phyloP scores from a whole-genome alignment of 2,329 filamentous ascomycete genomes.

The Colletotrichum cereale region DNA sequence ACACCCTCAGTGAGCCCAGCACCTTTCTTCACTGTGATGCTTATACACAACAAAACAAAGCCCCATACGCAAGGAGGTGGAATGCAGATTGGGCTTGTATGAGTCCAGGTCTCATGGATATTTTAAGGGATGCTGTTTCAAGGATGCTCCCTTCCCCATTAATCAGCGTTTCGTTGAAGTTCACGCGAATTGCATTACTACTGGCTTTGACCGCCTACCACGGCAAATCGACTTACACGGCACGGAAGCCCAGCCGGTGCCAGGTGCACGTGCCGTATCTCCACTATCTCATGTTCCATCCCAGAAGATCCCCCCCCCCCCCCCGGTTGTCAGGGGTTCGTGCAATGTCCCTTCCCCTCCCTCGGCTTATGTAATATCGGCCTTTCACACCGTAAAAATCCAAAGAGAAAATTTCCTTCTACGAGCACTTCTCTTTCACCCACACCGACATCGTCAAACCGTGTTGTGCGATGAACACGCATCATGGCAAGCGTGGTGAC shows the following conservation, averaged over 20 bases:
- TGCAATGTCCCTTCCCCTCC: background rate
- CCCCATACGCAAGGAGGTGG: background rate
- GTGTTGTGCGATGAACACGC: background rate
- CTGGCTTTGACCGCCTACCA: background rate
- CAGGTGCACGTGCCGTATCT: background rate
- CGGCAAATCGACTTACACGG: slow-evolving; percentile 11
- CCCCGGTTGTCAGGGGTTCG: background rate
- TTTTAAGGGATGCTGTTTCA: background rate
- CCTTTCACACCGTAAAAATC: background rate
- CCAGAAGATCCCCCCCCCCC: background rate
- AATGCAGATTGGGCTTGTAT: background rate
- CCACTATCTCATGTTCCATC: background rate
- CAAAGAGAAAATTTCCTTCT: slow-evolving; percentile 7
- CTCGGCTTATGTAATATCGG: background rate
- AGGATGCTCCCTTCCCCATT: background rate
- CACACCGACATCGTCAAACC: background rate
- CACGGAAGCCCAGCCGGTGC: background rate
- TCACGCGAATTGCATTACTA: background rate
- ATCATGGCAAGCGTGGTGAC: background rate
- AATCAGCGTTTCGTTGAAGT: background rate
- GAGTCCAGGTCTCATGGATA: background rate
- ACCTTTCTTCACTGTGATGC: background rate
- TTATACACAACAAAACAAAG: too few relatives aligned
- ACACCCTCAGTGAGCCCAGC: background rate
- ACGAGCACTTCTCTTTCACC: background rate